Base-by-base conservation (phyloP, 169 alveolate genomes). In the Babesia bovis region DNA sequence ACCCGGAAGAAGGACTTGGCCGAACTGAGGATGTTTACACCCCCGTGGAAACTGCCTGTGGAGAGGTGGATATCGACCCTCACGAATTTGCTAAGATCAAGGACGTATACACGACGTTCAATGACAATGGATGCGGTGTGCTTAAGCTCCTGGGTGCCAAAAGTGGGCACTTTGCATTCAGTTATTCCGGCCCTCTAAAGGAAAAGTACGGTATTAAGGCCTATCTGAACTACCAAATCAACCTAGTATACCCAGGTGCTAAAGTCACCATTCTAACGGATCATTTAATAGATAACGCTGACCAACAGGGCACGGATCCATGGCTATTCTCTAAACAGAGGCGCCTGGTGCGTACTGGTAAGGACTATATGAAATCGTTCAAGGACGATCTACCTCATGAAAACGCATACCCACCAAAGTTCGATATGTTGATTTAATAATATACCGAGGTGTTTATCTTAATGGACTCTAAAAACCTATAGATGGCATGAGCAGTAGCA, bases 41-140 rank as follows among this genome's bases (percentile, higher is more conserved):
- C 26, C 52, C 82, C 3, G 82, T 78, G 23, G 91, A 85, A 35
- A 65, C 87, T 25, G 91, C 91, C 19, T 88, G 90, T 10, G 91
- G 91, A 17, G 69, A 57, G n/a, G 58, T 75, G 10, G 90, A 84
- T 61, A 85, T 85, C 36, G 91, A 85, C 52, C 51, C 51, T 3
- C 21, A 63, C 36, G 91, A 85, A 66, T 84, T 85, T 36, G 72
- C 59, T 19, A 85, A 85, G 63, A 84, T 84, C 25, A 63, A 59
- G 30, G 50, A 30, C 5, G 90, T 84, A 35, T 72, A 82, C 65
- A 82, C 72, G n/a, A 77, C 65, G 0, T 72, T 85, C 50, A 86
- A 85, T 33, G 87, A 83, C 40, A 66, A 84, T 23, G 83, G 83
- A 5, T 73, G 72, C 41, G 91, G 91, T 12, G 84, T 85, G 32